Percentiles rank a stretch among this genome's conserved stretches.
phyloP scores from a whole-genome alignment of 2,329 filamentous ascomycete genomes.

The Fusarium foetens region DNA sequence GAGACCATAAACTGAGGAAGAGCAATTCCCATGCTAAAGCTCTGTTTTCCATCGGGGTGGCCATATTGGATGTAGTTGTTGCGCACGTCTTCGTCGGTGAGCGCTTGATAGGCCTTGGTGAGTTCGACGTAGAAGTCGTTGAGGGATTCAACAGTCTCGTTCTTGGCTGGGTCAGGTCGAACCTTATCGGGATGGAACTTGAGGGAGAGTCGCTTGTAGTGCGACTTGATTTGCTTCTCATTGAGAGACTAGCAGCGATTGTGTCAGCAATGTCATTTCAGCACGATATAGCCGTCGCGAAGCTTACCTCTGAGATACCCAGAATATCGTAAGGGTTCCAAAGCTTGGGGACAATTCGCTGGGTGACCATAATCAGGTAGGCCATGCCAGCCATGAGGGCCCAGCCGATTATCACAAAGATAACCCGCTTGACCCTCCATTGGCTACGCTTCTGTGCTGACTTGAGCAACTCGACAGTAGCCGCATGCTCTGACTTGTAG shows the following conservation, averaged over 20 bases:
- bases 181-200: conserved; percentile 95
- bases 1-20: conserved; percentile 92
- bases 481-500: conserved; percentile 83
- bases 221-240: conserved; percentile 91
- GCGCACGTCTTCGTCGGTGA: conserved; percentile 96
- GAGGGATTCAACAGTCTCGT: conserved; percentile 85
- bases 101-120: conserved; percentile 96
- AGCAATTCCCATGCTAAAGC: conserved; percentile 96
- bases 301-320: conserved; percentile 79
- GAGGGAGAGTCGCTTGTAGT: conserved; percentile 87
- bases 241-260: conserved; percentile 69
- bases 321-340: conserved; percentile 99
- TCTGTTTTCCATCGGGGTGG: conserved; percentile 97
- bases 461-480: conserved; percentile 84
- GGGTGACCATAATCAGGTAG: conserved; percentile 86
- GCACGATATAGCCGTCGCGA: background rate
- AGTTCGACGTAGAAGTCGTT: conserved; percentile 94
- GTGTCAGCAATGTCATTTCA: conserved; percentile 17
- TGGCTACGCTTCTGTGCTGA: conserved; percentile 90
- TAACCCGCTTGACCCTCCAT: conserved; percentile 84
- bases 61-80: conserved; percentile 98
- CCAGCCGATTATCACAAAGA: conserved; percentile 83
- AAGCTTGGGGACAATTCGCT: conserved; percentile 76
- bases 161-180: conserved; percentile 82
- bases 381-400: conserved; percentile 87